Conservation (phyloP, 768 basidiomycete genomes). For the Thelephora aurantiotincta region DNA sequence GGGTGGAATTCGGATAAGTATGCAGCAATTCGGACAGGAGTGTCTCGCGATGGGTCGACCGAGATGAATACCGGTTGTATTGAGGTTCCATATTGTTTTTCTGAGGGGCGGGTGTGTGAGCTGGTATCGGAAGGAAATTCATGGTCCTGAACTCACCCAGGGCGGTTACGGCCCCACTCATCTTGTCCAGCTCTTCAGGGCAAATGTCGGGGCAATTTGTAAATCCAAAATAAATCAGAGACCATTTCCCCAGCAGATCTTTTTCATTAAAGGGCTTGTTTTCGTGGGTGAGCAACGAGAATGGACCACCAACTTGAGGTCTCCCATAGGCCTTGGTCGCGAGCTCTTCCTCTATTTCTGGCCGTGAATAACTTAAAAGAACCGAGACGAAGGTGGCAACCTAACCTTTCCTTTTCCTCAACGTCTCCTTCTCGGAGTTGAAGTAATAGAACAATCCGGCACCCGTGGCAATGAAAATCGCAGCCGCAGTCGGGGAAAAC, state of each 20-base stretch:
- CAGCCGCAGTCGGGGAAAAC: constrained; percentile 82
- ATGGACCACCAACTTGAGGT: constrained; percentile 86
- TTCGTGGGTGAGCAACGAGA: constrained; percentile 54
- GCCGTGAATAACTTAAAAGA: constrained; percentile 1
- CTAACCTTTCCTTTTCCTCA: constrained; percentile 56
- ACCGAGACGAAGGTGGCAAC: not conserved
- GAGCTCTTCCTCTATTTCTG: constrained; percentile 51
- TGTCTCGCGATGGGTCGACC: constrained; percentile 91
- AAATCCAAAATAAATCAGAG: constrained; percentile 94
- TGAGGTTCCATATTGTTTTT: constrained; percentile 51
- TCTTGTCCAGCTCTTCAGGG: constrained; percentile 94
- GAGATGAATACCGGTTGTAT: constrained; percentile 91
- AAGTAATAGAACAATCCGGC: constrained; percentile 81
- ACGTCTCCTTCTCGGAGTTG: constrained; percentile 66
- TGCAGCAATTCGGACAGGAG: constrained; percentile 37
- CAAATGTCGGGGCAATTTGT: constrained; percentile 99
- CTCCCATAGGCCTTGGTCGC: constrained; percentile 65
- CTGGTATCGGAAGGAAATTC: not conserved
- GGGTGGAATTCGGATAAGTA: constrained; percentile 86
- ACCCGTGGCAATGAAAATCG: constrained; percentile 73
- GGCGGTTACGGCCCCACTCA: constrained; percentile 58
- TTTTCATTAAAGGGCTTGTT: constrained; percentile 65
- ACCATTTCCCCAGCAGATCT: constrained; percentile 82
- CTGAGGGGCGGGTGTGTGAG: constrained; percentile 21
- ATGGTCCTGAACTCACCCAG: constrained; percentile 39